phyloP scores from a whole-genome alignment of 1,139 yeast genomes.

The Blastobotrys apis region DNA sequence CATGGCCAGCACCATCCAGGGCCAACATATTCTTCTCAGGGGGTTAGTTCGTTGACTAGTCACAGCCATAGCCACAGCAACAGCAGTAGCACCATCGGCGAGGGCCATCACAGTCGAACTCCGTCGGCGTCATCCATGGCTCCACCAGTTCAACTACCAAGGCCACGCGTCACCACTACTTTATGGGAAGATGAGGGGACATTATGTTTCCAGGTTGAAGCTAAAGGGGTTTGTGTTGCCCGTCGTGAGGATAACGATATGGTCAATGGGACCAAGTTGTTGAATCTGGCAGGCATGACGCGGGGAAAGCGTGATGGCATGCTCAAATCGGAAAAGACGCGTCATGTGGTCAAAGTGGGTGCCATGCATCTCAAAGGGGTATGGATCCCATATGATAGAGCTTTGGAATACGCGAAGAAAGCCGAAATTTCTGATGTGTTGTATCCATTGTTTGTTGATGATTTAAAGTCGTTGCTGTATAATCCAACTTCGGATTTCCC shows the following conservation, averaged over 20 bases:
- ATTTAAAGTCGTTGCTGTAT: constrained; percentile 48
- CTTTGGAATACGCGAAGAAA: constrained; percentile 77
- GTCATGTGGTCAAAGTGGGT: constrained; percentile 90
- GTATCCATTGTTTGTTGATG: constrained; percentile 82
- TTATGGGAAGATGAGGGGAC: constrained; percentile 97
- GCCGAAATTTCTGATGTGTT: constrained; percentile 77
- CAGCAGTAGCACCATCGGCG: constrained; percentile 19
- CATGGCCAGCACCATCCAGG: not conserved
- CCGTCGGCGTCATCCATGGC: constrained; percentile 28
- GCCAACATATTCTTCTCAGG: no score
- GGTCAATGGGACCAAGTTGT: constrained; percentile 88
- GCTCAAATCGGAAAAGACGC: constrained; percentile 72
- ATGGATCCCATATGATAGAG: constrained; percentile 94
- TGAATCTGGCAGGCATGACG: constrained; percentile 89
- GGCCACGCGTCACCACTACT: constrained; percentile 85
- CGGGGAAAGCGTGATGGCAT: constrained; percentile 95
- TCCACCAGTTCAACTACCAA: constrained; percentile 37
- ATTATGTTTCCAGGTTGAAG: constrained; percentile 88
- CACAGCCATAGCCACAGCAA: no score
- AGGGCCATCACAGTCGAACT: constrained; percentile 7
- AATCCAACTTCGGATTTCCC: constrained; percentile 18
- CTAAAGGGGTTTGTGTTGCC: constrained; percentile 81
- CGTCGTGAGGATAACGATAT: constrained; percentile 85
- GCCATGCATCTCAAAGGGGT: constrained; percentile 95
- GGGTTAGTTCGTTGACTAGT: no score